Evolutionary conservation across 2,329 filamentous ascomycete species (phyloP), one percentile per base, ranked within the genome.

Genomic region (Aspergillus flavus): DNA sequence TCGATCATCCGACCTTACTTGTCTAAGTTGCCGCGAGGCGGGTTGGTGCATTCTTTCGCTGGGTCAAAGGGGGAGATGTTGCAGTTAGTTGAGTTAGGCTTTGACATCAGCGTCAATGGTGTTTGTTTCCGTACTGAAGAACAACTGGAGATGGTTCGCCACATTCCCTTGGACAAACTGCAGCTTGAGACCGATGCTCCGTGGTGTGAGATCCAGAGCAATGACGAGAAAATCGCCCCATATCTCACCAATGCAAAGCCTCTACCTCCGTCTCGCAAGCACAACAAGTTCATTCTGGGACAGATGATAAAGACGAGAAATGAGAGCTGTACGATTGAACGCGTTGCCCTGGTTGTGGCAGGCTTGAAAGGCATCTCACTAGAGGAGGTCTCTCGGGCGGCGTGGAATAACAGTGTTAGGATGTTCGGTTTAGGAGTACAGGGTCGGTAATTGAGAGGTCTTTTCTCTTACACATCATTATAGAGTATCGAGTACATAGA

Each of bases 11-110:
- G 68, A 16, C 77, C 78, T 0, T 84, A 82, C 62, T 30, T 81
- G 0, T 52, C 69, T 0, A 66, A 64, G 4, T 68, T 83, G 4
- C 79, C 79, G 3, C 70, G 73, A 2, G 67, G 73, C 4, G 94
- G 91, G 6, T 86, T 96, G 12, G 94, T 97, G 57, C 94, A 97
- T 79, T 93, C 89, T 70, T 97, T 97, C 73, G 97, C 93, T 0
- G 94, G 93, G 5, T 91, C 91, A 0, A 77, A 74, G 4, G 68
- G 71, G 4, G 78, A 83, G 64, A 83, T 84, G 81, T 66, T 72
- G 32, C 64, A 59, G 19, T 66, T 82, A 0, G 69, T 77, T 2
- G 68, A 66, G 0, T 65, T 83, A 41, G 80, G 80, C 0, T 68
- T 84, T 2, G 76, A 80, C 36, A 71, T 83, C 10, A 81, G 81